These are phyloP conservation scores for Fusarium haematococcum DNA, from an alignment of 2,329 filamentous ascomycete genomes.

Conservation along the genomic window DNA sequence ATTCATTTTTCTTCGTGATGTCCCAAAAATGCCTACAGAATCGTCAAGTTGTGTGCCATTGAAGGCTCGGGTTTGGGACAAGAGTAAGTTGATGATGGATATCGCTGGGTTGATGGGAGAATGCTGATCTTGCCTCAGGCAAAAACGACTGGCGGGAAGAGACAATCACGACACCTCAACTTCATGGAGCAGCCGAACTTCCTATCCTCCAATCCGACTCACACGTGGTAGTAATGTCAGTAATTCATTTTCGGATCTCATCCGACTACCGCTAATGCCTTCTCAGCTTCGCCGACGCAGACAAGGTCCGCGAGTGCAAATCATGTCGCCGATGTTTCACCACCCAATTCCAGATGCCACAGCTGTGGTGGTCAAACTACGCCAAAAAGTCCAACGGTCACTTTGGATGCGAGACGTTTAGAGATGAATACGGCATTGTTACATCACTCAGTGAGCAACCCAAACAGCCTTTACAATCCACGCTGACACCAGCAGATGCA, in stretches of 20 bases:
- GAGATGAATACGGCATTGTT: slow-evolving; percentile 28
- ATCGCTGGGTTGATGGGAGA: neutral
- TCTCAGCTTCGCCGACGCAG: slow-evolving; percentile 46
- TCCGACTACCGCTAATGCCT: too few species aligned
- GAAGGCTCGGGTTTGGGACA: slow-evolving; percentile 13
- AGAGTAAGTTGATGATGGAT: slow-evolving; percentile 4
- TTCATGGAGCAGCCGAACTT: neutral
- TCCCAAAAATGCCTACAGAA: neutral
- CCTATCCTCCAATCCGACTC: slow-evolving; percentile 6
- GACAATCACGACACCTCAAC: neutral
- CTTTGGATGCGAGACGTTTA: slow-evolving; percentile 50
- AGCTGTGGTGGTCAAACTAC: slow-evolving; percentile 52
- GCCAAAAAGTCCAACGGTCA: slow-evolving; percentile 53
- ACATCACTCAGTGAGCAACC: neutral
- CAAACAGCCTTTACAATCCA: rapidly evolving
- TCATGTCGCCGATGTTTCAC: slow-evolving; percentile 43
- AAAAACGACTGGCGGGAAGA: neutral
- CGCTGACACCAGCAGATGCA: slow-evolving; percentile 8
- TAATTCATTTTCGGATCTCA: too few species aligned
- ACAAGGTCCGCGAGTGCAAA: slow-evolving; percentile 45
- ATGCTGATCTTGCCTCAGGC: slow-evolving; percentile 4
- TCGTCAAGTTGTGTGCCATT: neutral
- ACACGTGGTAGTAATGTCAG: slow-evolving; percentile 25
- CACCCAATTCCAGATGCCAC: slow-evolving; percentile 23
- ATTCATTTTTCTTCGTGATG: neutral